phyloP scores from a whole-genome alignment of 805 yeast species.

The Hanseniaspora thailandica region DNA sequence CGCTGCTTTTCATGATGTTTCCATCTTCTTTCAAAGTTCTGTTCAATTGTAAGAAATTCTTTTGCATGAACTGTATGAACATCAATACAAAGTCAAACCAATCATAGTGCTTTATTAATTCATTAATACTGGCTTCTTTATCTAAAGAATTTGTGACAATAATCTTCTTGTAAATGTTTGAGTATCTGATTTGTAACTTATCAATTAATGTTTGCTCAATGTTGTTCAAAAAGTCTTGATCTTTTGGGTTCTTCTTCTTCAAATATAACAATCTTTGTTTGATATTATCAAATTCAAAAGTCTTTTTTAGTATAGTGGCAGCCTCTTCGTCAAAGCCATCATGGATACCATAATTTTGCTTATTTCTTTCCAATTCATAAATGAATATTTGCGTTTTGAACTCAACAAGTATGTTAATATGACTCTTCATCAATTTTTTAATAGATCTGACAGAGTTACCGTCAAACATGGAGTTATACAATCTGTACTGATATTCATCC shows the following conservation, averaged over 20 bases:
- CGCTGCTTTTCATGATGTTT: background rate
- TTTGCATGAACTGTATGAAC: constrained; percentile 46
- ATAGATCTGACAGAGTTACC: constrained; percentile 12
- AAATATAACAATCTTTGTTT: constrained; percentile 15
- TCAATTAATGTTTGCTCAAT: constrained; percentile 34
- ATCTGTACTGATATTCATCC: constrained; percentile 11
- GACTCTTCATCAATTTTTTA: constrained; percentile 64
- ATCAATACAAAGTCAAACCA: constrained; percentile 79
- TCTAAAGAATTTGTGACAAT: constrained; percentile 38
- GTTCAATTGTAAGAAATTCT: constrained; percentile 9
- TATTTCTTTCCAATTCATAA: constrained; percentile 55
- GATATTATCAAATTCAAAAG: constrained; percentile 29
- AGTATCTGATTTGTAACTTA: constrained; percentile 57
- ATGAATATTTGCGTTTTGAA: constrained; percentile 92
- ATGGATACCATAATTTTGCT: background rate
- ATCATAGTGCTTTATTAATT: constrained; percentile 59
- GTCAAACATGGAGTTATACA: constrained; percentile 9
- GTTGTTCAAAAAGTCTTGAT: constrained; percentile 4
- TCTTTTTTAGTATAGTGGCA: constrained; percentile 44
- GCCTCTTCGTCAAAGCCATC: constrained; percentile 15
- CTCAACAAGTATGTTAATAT: constrained; percentile 68
- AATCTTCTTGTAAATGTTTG: constrained; percentile 8
- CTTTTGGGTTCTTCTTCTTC: constrained; percentile 14
- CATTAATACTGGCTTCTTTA: constrained; percentile 36
- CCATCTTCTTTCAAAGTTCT: background rate